Base-by-base conservation (phyloP, 305 asterid species). In the Striga hermonthica region DNA sequence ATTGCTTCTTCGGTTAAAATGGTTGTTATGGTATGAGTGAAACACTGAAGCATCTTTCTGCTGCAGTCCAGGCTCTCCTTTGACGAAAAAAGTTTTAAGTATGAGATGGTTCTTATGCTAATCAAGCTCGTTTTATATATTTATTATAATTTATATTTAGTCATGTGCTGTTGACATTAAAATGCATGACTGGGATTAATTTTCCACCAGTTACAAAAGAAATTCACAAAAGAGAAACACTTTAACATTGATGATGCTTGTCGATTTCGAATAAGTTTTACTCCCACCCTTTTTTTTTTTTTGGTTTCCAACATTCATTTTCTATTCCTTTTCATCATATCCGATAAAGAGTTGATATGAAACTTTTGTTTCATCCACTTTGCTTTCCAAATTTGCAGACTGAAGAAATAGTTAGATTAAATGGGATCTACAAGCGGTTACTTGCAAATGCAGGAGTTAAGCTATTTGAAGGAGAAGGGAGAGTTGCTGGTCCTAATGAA, bases 401-500 rank as follows among this genome's bases (percentile, higher is more conserved):
- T 40, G 91, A 90, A 77, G 99, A 94, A 82, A 90, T 94, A 69
- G 75, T 86, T 59, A 83, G 99, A 82, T 81, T 94, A 76, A 86
- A 75, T 78, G 99, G 95, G 72, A 82, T 94, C 72, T 90, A 94
- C 76, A 94, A 90, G 80, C 76, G 95, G 37, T 70, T 88, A 64
- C 99, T 94, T 76, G 62, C 96, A 64, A 86, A 79, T 74, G 88
- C 99, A 8, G 95, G 95, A 70, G 99, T 88, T 66, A 90, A 90
- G 84, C 86, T 94, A 62, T 94, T 78, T 66, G 99, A 94, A 84
- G 99, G 99, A 71, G 97, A 88, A 81, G 99, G 99, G 70, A 86
- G 83, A 82, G 82, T 94, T 50, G 78, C 87, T 67, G 92, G 97
- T 77, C 96, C 96, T 55, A 87, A 94, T 82, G 96, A 90, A 70